Evolutionary conservation across 805 yeast species (phyloP), one percentile per base, ranked within the genome.

Genomic region (Nakazawaea ernobii): DNA sequence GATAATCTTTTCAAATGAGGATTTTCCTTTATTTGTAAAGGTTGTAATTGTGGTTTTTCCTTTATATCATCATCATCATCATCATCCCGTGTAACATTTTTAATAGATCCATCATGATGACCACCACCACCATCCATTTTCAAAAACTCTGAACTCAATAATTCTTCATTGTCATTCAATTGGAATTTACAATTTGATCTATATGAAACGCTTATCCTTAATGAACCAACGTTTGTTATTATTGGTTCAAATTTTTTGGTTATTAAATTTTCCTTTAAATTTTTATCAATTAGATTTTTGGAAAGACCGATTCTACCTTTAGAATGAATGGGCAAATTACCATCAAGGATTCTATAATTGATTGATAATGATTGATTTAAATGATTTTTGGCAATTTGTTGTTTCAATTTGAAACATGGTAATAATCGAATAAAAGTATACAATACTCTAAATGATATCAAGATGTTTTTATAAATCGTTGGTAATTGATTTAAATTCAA

Each of bases 261-360:
- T 26, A 72, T 73, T 49, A 85, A 66, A 57, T 84, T 87, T 14
- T 48, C 46, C 27, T 43, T 43, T 15, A 35, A 13, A 7, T 24
- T 8, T 8, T 26, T 36, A 14, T 48, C 43, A 17, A 37, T 37
- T 50, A 47, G 28, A 48, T 61, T 69, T 60, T 85, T 84, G 52
- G 92, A 82, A 46, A 92, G 71, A 0, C 97, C 97, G 24, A 90
- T 77, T 52, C 97, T 69, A 2, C 96, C 96, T 59, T 82, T 83
- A 1, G 95, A 84, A 9, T 82, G 71, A 28, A 91, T 86, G 0
- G 94, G 84, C 53, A 80, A 78, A 13, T 83, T 76, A 0, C 96
- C 97, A 60, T 90, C 91, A 30, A 86, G 59, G 0, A 86, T 63
- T 46, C 88, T 73, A 42, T 84, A 77, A 6, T 80, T 79, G 1